Percentiles rank a stretch among this genome's conserved stretches.
These are phyloP conservation scores for Hondaea fermentalgiana DNA, from an alignment of 108 stramenopile species.

Conservation along the genomic window DNA sequence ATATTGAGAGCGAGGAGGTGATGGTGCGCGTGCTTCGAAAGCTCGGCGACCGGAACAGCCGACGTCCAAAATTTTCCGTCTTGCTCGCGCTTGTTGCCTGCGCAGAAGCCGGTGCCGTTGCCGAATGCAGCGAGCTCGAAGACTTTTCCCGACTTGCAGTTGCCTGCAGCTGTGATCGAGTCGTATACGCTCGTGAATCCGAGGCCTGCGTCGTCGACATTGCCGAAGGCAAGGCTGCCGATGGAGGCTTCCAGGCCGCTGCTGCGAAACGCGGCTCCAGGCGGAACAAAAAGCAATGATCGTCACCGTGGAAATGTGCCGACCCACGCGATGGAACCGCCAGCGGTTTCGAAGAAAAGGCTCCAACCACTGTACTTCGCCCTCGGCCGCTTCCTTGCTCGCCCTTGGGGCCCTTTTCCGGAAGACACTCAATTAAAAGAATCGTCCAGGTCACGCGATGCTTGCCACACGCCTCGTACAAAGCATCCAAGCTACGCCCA, in stretches of 20 bases:
- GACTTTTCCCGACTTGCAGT: too few relatives aligned
- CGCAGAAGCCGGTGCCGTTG: too few relatives aligned
- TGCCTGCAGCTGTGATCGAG: neutral
- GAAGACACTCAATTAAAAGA: neutral
- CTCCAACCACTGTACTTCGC: neutral
- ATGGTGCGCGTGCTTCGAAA: too few relatives aligned
- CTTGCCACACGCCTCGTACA: neutral
- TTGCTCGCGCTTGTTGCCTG: too few relatives aligned
- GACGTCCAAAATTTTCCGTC: too few relatives aligned
- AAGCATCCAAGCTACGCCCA: neutral
- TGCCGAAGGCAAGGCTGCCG: neutral
- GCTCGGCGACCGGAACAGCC: too few relatives aligned
- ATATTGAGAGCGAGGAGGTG: too few relatives aligned
- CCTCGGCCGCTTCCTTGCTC: neutral
- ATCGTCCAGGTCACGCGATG: neutral
- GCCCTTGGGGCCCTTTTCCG: neutral
- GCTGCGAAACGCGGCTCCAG: neutral
- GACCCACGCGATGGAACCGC: neutral
- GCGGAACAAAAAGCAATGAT: neutral
- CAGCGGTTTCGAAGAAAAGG: neutral
- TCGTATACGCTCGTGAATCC: neutral
- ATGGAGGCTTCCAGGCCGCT: neutral
- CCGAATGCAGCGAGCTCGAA: too few relatives aligned
- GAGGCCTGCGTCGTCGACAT: neutral
- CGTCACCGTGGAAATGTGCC: neutral